Base-by-base conservation (phyloP, 2,329 filamentous ascomycete species). In the Calonectria fujianensis region DNA sequence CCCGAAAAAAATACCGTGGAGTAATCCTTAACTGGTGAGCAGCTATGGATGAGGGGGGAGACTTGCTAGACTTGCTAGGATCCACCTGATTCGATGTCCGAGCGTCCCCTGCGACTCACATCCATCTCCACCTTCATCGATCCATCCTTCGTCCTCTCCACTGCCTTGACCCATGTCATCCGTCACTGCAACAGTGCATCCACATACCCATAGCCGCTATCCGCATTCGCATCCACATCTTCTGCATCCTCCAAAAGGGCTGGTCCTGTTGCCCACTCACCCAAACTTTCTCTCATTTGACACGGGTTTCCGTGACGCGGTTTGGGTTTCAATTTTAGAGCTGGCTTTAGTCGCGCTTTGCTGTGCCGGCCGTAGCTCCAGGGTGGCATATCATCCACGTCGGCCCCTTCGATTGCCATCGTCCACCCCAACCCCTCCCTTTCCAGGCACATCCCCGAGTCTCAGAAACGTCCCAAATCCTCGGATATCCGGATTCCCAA, bases 1-100 rank as follows among this genome's bases (percentile, higher is more conserved):
- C 31, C 14, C 13, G 6, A 39, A 59, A 59, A 7, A 59, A 59
- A 57, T 57, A 57, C 18, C 18, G 52, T 57, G 52, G 13, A 57
- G 20, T n/a, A 37, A 8, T 52, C 18, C 31, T 35, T n/a, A 37
- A 57, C 20, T 24, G 20, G n/a, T 37, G 31, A 35, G 32, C 6
- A 59, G 35, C 20, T 29, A 14, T 29, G 8, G 20, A 13, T 37
- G 52, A 57, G 52, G 51, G 51, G 51, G 51, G 51, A 48, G 45
- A 32, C 59, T 59, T 66, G 54, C 37, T 37, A 48, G 45, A 32
- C 59, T 59, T 66, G 54, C 37, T 37, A 35, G 73, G 78, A 64
- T 70, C 78, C 76, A 77, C 78, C 71, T 50, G 69, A 74, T 74
- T 74, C 45, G 70, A 72, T 73, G 75, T 79, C 75, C 59, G 71